Conservation (phyloP, 1,284 basidiomycete species). For the Puccinia triticina region DNA sequence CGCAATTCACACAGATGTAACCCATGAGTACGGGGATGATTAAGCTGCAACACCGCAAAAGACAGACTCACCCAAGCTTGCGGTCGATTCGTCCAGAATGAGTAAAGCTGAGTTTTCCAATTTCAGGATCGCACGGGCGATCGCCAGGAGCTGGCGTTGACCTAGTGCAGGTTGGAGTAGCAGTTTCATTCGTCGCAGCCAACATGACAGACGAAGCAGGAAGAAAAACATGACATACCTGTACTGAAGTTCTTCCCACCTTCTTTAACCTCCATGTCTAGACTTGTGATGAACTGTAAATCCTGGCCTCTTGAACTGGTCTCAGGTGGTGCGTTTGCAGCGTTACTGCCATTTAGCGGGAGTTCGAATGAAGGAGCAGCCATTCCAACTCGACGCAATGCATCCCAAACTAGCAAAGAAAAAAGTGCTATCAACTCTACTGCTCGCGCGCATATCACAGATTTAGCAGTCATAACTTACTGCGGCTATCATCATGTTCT, state of each 20-base stretch:
- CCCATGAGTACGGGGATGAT: not conserved
- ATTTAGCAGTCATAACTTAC: constrained; percentile 13
- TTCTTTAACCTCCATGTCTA: constrained; percentile 59
- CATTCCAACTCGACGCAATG: constrained; percentile 37
- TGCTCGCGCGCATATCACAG: not conserved
- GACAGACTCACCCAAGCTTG: constrained; percentile 45
- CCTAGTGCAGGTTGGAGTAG: not conserved
- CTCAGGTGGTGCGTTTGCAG: constrained; percentile 43
- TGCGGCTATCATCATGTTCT: constrained; percentile 57
- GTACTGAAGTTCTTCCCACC: constrained; percentile 60
- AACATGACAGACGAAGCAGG: not conserved
- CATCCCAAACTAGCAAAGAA: constrained; percentile 31
- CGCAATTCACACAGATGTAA: not conserved
- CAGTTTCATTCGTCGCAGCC: not conserved
- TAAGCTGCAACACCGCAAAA: not conserved
- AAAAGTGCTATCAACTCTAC: not conserved
- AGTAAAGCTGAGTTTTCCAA: constrained; percentile 58
- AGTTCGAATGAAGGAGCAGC: constrained; percentile 21
- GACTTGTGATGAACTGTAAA: constrained; percentile 54
- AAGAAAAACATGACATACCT: constrained; percentile 50
- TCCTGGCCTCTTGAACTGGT: constrained; percentile 50
- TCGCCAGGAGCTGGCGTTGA: constrained; percentile 59
- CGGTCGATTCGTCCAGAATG: constrained; percentile 57
- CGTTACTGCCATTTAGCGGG: constrained; percentile 20
- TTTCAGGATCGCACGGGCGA: constrained; percentile 60